Percentiles rank a stretch among this genome's conserved stretches.
Evolutionary conservation across 2,329 filamentous ascomycete genomes (phyloP).

Genomic region (Aspergillus aculeatinus): DNA sequence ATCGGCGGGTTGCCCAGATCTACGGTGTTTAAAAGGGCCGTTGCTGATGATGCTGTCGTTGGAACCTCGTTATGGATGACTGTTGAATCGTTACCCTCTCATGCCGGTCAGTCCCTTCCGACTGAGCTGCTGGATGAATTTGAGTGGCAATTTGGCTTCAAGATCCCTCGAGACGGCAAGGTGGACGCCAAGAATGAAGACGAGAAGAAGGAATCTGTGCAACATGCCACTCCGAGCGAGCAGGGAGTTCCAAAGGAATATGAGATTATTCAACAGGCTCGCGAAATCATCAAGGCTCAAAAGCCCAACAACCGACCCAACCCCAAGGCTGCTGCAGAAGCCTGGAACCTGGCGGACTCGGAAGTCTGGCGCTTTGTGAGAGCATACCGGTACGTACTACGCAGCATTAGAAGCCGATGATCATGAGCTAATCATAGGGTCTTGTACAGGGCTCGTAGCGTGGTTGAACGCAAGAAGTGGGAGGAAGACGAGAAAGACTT

Average conservation of each 20-base stretch:
- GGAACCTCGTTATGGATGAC: constrained; percentile 76
- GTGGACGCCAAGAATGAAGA: constrained; percentile 38
- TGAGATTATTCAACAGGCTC: constrained; percentile 52
- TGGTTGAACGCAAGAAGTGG: constrained; percentile 59
- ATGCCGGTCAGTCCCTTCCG: constrained; percentile 55
- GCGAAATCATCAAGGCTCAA: constrained; percentile 44
- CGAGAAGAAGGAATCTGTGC: constrained; percentile 34
- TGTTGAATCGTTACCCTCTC: constrained; percentile 59
- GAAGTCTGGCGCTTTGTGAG: constrained; percentile 65
- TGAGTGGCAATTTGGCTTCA: constrained; percentile 88
- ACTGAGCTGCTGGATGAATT: constrained; percentile 58
- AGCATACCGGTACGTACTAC: constrained; percentile 49
- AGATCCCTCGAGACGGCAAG: constrained; percentile 59
- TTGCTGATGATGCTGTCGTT: constrained; percentile 66
- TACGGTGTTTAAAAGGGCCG: constrained; percentile 74
- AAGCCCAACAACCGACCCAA: constrained; percentile 34
- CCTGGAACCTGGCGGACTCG: constrained; percentile 62
- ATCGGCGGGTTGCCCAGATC: constrained; percentile 65
- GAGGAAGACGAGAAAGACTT: constrained; percentile 60
- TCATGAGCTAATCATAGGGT: constrained; percentile 3
- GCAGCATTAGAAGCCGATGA: not conserved
- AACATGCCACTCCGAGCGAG: constrained; percentile 38
- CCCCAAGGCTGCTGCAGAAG: constrained; percentile 48
- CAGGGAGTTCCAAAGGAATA: constrained; percentile 45
- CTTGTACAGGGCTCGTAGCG: constrained; percentile 49